phyloP scores from a whole-genome alignment of 257 asterid species.

The Ligustrum vulgare region DNA sequence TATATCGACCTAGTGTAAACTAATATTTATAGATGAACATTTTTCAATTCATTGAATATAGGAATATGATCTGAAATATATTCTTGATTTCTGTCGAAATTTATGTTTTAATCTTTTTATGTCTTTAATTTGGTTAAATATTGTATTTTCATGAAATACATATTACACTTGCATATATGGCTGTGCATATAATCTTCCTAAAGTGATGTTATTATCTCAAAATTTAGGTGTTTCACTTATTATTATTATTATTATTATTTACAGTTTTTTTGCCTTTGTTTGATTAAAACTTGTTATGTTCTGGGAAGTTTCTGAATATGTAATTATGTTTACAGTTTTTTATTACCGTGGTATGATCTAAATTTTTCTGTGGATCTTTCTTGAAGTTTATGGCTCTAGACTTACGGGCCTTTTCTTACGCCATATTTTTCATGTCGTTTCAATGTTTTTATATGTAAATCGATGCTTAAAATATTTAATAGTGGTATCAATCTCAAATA shows the following conservation, averaged over 20 bases:
- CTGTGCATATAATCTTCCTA: not conserved
- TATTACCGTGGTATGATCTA: not conserved
- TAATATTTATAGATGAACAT: too few species aligned
- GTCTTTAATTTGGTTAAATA: slow-evolving; percentile 13
- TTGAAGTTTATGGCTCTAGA: not conserved
- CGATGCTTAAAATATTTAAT: not conserved
- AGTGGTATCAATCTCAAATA: not conserved
- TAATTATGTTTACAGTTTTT: not conserved
- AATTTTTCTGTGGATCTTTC: not conserved
- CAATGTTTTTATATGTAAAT: not conserved
- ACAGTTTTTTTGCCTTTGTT: not conserved
- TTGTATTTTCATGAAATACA: slow-evolving; percentile 6
- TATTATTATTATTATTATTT: too few species aligned
- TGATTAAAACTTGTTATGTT: not conserved
- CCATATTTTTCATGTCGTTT: not conserved
- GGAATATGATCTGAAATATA: not conserved
- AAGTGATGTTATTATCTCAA: not conserved
- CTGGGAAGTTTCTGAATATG: not conserved
- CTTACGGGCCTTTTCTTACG: not conserved
- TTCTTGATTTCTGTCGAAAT: not conserved
- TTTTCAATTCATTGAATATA: not conserved
- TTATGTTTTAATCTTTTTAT: not conserved
- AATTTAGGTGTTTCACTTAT: not conserved
- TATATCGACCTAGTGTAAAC: not conserved
- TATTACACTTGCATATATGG: not conserved